A percentile compares a stretch with the other conserved stretches of the same genome.
Evolutionary conservation across 495 filamentous ascomycete genomes (phyloP).

Genomic region (Penicillium angulare): DNA sequence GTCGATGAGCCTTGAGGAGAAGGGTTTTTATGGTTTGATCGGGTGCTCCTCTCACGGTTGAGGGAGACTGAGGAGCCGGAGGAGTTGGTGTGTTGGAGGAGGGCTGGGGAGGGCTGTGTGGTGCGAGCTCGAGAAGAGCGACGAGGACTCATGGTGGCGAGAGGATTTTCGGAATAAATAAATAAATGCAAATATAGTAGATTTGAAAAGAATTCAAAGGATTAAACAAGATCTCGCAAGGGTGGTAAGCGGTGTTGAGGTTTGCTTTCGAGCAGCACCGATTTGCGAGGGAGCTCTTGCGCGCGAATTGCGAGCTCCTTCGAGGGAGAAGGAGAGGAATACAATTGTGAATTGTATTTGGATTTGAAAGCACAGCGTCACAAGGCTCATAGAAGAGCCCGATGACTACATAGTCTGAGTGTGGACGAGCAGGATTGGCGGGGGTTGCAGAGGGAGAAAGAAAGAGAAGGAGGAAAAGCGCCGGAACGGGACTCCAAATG

Average conservation of each 20-base stretch:
- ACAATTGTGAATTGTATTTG: constrained; percentile 32
- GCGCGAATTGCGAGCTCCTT: constrained; percentile 27
- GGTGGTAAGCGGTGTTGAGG: neutral
- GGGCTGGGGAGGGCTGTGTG: constrained; percentile 65
- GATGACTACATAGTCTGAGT: constrained; percentile 48
- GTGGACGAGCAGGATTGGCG: constrained; percentile 29
- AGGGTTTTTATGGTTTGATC: constrained; percentile 66
- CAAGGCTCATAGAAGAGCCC: constrained; percentile 38
- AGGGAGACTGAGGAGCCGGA: constrained; percentile 74
- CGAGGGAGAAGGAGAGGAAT: constrained; percentile 14
- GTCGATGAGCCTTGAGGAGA: constrained; percentile 73
- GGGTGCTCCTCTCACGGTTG: constrained; percentile 66
- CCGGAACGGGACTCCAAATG: constrained; percentile 37
- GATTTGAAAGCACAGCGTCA: constrained; percentile 26
- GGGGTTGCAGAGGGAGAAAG: constrained; percentile 27
- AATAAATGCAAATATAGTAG: constrained; percentile 9
- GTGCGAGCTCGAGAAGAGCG: constrained; percentile 89
- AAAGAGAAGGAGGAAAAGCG: constrained; percentile 34
- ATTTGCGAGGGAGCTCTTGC: constrained; percentile 28
- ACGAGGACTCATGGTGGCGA: constrained; percentile 63
- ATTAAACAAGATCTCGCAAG: constrained; percentile 1
- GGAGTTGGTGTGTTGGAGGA: constrained; percentile 68
- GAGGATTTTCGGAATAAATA: too few species aligned
- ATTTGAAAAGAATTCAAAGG: constrained; percentile 5
- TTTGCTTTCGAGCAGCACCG: constrained; percentile 13